Evolutionary conservation across 805 yeast species (phyloP).

Genomic region (Candida khao-thaluensis): DNA sequence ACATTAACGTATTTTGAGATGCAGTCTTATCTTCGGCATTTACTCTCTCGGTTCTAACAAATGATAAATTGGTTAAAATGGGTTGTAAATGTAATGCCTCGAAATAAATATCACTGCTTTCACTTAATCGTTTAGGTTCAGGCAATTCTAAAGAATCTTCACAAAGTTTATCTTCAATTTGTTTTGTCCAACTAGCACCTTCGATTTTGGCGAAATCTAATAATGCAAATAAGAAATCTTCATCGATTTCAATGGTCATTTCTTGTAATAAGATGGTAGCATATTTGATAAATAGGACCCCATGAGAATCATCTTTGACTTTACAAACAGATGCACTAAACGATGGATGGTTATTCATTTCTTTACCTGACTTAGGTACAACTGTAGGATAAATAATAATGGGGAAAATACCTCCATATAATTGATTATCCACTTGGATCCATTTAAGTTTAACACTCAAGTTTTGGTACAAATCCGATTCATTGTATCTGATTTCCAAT

Average conservation of each 20-base stretch:
- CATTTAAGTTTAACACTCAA: constrained; percentile 81
- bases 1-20: constrained; percentile 66
- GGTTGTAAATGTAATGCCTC: constrained; percentile 94
- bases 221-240: constrained; percentile 81
- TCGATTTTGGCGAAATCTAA: constrained; percentile 79
- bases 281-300: constrained; percentile 85
- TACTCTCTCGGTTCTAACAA: constrained; percentile 81
- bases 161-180: constrained; percentile 50
- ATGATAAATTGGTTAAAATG: constrained; percentile 80
- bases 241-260: constrained; percentile 89
- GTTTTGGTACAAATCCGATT: constrained; percentile 81
- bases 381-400: constrained; percentile 87
- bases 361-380: constrained; percentile 78
- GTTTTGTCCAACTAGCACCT: constrained; percentile 71
- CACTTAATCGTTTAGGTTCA: constrained; percentile 55
- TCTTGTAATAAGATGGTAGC: constrained; percentile 90
- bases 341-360: constrained; percentile 86
- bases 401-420: constrained; percentile 85
- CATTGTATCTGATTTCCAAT: constrained; percentile 74
- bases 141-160: constrained; percentile 68
- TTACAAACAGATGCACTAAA: constrained; percentile 81
- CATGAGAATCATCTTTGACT: constrained; percentile 86
- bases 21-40: constrained; percentile 58
- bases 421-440: constrained; percentile 92
- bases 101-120: constrained; percentile 78